A percentile compares a stretch with the other conserved stretches of the same genome.
Conservation (phyloP, 352 stramenopile genomes). For the Nothophytophthora sp. region DNA sequence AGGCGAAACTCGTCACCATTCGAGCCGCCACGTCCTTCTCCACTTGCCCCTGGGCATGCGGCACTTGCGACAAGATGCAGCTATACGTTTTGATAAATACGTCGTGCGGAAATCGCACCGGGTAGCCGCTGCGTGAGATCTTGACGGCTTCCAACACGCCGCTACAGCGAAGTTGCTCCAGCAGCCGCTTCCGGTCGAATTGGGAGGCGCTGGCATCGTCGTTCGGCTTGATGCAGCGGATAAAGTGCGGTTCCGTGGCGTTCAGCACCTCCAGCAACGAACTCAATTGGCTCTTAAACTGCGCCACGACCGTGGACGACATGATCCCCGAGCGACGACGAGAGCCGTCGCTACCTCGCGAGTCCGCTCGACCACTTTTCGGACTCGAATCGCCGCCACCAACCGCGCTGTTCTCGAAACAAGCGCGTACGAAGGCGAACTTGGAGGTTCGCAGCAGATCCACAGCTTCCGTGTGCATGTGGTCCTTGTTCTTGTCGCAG, state of each 20-base stretch:
- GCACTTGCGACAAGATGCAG: constrained; percentile 59
- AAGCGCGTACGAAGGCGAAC: constrained; percentile 62
- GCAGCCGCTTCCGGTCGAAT: constrained; percentile 68
- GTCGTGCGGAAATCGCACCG: constrained; percentile 94
- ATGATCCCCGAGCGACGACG: constrained; percentile 73
- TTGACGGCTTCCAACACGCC: constrained; percentile 89
- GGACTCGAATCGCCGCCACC: constrained; percentile 15
- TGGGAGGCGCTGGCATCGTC: constrained; percentile 55
- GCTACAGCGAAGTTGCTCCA: constrained; percentile 87
- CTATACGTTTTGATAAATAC: constrained; percentile 90
- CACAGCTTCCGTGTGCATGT: constrained; percentile 81
- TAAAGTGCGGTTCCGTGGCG: constrained; percentile 92
- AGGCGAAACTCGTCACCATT: constrained; percentile 47
- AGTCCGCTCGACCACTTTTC: constrained; percentile 21
- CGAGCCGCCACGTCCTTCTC: constrained; percentile 51
- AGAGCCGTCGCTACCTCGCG: constrained; percentile 35
- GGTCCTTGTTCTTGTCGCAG: constrained; percentile 91
- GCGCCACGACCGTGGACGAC: constrained; percentile 82
- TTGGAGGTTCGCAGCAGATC: constrained; percentile 73
- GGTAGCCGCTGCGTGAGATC: constrained; percentile 89
- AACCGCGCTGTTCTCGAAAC: constrained; percentile 57
- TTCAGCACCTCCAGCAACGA: constrained; percentile 95
- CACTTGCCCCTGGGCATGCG: constrained; percentile 34
- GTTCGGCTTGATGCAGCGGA: constrained; percentile 92
- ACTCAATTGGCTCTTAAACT: constrained; percentile 95